Conservation (phyloP, 192 early-diverging fungal genomes). For the Podila epicladia region DNA sequence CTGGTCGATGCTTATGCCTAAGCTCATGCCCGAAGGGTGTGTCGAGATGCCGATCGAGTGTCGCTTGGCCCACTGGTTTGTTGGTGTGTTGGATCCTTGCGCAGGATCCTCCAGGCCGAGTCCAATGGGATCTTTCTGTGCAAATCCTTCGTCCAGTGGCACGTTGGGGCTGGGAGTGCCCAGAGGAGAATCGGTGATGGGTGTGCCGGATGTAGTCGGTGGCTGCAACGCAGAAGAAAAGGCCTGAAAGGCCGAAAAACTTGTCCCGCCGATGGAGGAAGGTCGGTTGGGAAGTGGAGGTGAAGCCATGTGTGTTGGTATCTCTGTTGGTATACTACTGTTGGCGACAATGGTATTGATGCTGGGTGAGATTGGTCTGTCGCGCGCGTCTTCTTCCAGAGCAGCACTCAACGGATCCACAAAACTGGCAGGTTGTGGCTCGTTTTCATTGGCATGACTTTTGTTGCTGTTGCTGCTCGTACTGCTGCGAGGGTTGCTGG, state of each 20-base stretch:
- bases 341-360: slow-evolving; percentile 8
- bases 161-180: background rate
- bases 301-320: slow-evolving; percentile 40
- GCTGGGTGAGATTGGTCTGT: slow-evolving; percentile 9
- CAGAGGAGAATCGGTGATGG: background rate
- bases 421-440: slow-evolving; percentile 2
- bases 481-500: background rate
- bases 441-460: background rate
- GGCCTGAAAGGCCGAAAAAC: slow-evolving; percentile 28
- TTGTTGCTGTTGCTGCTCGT: background rate
- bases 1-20: slow-evolving; percentile 21
- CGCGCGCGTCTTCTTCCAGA: background rate
- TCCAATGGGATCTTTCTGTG: slow-evolving; percentile 2
- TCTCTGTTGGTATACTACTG: slow-evolving; percentile 38
- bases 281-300: slow-evolving; percentile 35
- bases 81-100: background rate
- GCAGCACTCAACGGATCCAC: slow-evolving; percentile 27
- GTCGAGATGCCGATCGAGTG: slow-evolving; percentile 27
- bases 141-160: background rate
- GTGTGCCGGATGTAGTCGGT: background rate
- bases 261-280: slow-evolving; percentile 15
- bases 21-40: slow-evolving; percentile 22
- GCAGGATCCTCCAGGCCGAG: slow-evolving; percentile 7
- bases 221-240: slow-evolving; percentile 19
- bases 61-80: slow-evolving; percentile 10